Base-by-base conservation (phyloP, 1,139 yeast species). In the Debaryomyces fabryi region DNA sequence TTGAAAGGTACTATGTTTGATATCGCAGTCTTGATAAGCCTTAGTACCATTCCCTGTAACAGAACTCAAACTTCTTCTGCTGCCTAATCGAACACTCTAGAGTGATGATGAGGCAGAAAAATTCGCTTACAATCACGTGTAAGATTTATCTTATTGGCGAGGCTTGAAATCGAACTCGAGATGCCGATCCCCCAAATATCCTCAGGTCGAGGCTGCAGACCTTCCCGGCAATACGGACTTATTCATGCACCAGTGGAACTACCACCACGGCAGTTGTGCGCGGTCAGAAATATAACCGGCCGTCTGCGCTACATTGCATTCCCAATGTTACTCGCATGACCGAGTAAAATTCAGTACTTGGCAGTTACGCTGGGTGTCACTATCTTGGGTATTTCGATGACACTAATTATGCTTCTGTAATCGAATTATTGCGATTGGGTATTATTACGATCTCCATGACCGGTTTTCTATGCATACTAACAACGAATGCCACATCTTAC, bases 291-390 rank as follows among this genome's bases (percentile, higher is more conserved):
- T 32, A 12, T 20, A 13, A 15, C 35, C 35, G 35, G 9, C 35
- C 16, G 18, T 12, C 35, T 9, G 7, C 16, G 18, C 39, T 37
- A 37, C 40, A 37, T 13, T 23, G 30, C 40, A 37, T 37, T 37
- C 40, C 40, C 40, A 37, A 37, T n/a, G 24, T 21, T 37, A 37
- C 40, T 15, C 20, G 30, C 30, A 15, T 24, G 7, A 15, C 20
- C 40, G 32, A 9, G 40, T 37, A 37, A 23, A n/a, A 6, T 37
- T 18, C 40, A 18, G 40, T 13, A 37, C 30, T 37, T 13, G 40
- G 40, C 30, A 37, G 40, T 37, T 24, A 37, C 30, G 40, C 20
- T n/a, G 30, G 6, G 5, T 25, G 29, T 25, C 29, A 25, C n/a
- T 25, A 27, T 1, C 10, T 27, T 27, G 30, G 15, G n/a, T 24